Conservation (phyloP, 441 rosid species). For the Melastoma candidum region DNA sequence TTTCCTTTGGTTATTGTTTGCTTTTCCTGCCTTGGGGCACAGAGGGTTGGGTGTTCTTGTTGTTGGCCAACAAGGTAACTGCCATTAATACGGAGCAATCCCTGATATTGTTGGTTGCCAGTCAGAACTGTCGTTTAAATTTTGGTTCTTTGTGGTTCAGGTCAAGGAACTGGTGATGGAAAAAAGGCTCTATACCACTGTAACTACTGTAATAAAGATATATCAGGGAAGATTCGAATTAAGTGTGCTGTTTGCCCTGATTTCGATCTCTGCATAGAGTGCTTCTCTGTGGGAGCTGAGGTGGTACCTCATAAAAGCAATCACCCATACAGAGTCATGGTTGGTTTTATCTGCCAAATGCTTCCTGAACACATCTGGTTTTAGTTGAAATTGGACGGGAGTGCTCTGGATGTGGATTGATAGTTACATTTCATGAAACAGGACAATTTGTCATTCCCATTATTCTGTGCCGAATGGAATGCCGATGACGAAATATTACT, state of each 20-base stretch:
- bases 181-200: slow-evolving; percentile 79
- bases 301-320: slow-evolving; percentile 73
- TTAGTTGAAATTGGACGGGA: neutral
- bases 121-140: too few species aligned
- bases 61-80: too few species aligned
- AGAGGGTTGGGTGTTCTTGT: too few species aligned
- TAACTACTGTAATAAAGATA: slow-evolving; percentile 92
- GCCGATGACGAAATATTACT: slow-evolving; percentile 85
- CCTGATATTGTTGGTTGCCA: too few species aligned
- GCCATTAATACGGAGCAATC: too few species aligned
- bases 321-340: slow-evolving; percentile 85
- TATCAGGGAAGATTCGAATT: slow-evolving; percentile 77
- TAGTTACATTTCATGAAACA: neutral
- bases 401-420: neutral
- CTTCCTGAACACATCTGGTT: too few species aligned
- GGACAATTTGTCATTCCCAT: neutral
- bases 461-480: neutral
- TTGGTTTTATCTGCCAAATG: slow-evolving; percentile 22
- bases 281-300: slow-evolving; percentile 92
- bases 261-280: slow-evolving; percentile 90
- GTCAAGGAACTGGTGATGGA: slow-evolving; percentile 69
- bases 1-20: too few species aligned
- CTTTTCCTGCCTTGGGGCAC: too few species aligned
- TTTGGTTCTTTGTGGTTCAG: slow-evolving; percentile 23
- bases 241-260: slow-evolving; percentile 89